Evolutionary conservation across 192 early-diverging fungal species (phyloP), one percentile per base, ranked within the genome.

Genomic region (Phlyctochytrium arcticum): DNA sequence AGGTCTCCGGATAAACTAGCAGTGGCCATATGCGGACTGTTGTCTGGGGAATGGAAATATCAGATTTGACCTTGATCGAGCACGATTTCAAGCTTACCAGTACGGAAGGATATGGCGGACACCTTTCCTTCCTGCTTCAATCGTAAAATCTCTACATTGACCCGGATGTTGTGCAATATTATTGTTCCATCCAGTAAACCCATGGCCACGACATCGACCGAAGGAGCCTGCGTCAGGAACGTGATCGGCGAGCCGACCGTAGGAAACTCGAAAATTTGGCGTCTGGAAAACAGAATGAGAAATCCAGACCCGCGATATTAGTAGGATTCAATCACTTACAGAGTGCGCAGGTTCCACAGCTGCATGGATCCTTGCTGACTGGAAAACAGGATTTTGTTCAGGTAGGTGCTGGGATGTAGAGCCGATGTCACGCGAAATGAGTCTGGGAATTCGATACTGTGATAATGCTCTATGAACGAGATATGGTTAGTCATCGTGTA

Each of bases 381-480:
- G 26, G 83, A 92, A 15, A 98, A 70, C 4, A 98, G 76, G 6
- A 99, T 79, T 73, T 99, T 99, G 83, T 99, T 98, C 32, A 99
- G 71, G 79, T 98, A 99, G 2, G 97, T 97, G 79, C 85, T 90
- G 24, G 97, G 97, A 60, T 99, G 97, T 39, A 98, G 75, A 9
- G 96, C 64, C 0, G 80, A 60, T 6, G 94, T 88, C 6, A 87
- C 76, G 27, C 80, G 80, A 70, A 95, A 95, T 1, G 78, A 61
- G 21, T 78, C 68, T 65, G 82, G 88, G 75, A 94, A 92, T 51
- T 88, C 81, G 35, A 94, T 75, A 57, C 85, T 80, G 0, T 86
- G 86, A 61, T 89, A 36, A 51, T 83, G 57, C 87, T 65, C 72
- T 93, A 33, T 21, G 63, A 27, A 44, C 15, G 23, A 8, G n/a